Evolutionary conservation across 345 rosid genomes (phyloP).

Genomic region (Eucalyptus brandiana): DNA sequence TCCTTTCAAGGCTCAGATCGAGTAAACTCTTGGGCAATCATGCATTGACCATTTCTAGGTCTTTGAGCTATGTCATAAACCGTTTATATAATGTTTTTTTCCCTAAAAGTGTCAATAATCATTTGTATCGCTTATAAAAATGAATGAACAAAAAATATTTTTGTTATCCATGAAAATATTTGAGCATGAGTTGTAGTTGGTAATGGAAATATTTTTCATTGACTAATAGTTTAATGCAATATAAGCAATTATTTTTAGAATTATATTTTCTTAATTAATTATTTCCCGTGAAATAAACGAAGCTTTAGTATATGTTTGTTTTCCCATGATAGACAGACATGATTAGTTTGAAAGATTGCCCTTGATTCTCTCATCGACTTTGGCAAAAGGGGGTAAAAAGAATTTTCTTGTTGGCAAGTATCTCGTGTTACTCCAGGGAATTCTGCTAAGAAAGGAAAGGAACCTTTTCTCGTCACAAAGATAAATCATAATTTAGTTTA

Average conservation of each 20-base stretch:
- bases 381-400: neutral
- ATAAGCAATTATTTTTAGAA: neutral
- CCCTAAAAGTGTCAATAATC: neutral
- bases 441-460: neutral
- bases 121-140: neutral
- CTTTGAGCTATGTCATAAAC: neutral
- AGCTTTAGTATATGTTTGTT: neutral
- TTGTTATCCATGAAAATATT: neutral
- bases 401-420: neutral
- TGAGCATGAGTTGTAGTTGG: rapidly evolving
- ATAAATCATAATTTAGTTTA: neutral
- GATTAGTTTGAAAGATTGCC: neutral
- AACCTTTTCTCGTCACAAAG: neutral
- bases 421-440: neutral
- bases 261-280: neutral
- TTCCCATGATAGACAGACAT: neutral
- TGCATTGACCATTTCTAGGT: neutral
- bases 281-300: rapidly evolving
- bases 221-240: neutral
- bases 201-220: neutral
- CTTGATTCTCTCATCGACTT: neutral
- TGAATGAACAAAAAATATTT: rapidly evolving
- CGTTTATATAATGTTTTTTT: too few species aligned
- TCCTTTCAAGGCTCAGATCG: neutral
- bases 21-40: neutral